Conservation (phyloP, 2,329 filamentous ascomycete genomes). For the Sphaerostilbella broomeana region DNA sequence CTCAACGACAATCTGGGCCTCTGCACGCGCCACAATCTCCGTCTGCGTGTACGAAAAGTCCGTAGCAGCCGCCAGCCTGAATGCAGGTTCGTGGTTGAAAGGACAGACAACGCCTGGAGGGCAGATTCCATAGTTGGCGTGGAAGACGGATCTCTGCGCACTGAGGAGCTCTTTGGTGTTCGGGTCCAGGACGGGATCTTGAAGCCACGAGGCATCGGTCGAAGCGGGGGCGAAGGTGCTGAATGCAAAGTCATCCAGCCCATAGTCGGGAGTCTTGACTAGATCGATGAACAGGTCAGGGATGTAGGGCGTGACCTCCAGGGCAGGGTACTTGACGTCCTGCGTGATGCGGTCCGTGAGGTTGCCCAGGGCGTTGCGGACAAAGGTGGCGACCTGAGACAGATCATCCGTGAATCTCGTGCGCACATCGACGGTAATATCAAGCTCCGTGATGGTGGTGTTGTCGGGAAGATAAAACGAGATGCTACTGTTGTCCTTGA, state of each 20-base stretch:
- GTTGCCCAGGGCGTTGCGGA: conserved; percentile 10
- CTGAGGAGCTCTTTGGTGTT: conserved; percentile 7
- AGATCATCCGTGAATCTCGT: conserved; percentile 13
- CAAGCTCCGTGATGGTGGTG: conserved; percentile 13
- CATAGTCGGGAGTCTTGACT: conserved; percentile 7
- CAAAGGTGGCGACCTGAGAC: conserved; percentile 10
- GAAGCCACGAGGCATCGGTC: conserved; percentile 14
- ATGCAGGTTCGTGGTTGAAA: conserved; percentile 17
- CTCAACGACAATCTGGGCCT: conserved; percentile 13
- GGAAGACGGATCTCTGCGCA: conserved; percentile 12
- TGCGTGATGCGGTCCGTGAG: conserved; percentile 9
- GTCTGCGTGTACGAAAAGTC: conserved; percentile 16
- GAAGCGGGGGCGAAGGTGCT: conserved; percentile 16
- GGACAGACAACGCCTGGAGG: conserved; percentile 4
- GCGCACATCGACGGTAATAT: conserved; percentile 17
- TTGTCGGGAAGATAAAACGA: conserved; percentile 15
- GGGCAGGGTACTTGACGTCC: conserved; percentile 15
- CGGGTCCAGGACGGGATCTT: conserved; percentile 13
- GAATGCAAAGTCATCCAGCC: conserved; percentile 6
- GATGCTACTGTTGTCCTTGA: conserved; percentile 7
- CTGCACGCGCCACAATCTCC: conserved; percentile 14
- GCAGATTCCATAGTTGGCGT: conserved; percentile 16
- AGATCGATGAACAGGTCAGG: conserved; percentile 11
- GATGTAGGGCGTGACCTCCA: conserved; percentile 13
- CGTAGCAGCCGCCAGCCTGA: conserved; percentile 6